Percentiles rank a stretch among this genome's conserved stretches.
phyloP scores from a whole-genome alignment of 305 asterid species.

The Rubia tinctorum region DNA sequence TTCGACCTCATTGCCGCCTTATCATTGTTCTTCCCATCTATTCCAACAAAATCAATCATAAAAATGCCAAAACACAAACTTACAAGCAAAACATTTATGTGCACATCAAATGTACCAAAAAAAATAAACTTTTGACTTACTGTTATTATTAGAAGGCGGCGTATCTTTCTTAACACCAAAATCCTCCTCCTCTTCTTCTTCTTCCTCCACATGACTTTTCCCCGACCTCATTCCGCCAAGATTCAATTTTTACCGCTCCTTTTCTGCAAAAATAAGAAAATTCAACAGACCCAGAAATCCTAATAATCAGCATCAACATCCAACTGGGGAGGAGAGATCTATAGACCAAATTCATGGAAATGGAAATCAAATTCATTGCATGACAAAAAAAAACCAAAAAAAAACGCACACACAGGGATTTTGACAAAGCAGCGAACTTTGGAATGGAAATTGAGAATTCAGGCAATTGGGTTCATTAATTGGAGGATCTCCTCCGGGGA shows the following conservation, averaged over 20 bases:
- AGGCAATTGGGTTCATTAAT: conserved; percentile 3
- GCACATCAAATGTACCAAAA: neutral
- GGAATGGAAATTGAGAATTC: neutral
- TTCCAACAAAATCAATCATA: conserved; percentile 26
- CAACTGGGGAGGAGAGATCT: conserved; percentile 17
- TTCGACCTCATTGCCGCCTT: conserved; percentile 85
- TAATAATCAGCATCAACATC: neutral
- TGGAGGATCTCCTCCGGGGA: conserved; percentile 7
- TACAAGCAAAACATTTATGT: conserved; percentile 7
- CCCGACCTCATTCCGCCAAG: conserved; percentile 31
- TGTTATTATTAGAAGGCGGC: conserved; percentile 43
- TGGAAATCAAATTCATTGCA: neutral
- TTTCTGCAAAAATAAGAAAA: conserved; percentile 19
- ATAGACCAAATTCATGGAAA: neutral
- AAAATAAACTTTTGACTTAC: conserved; percentile 46
- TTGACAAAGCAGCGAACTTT: neutral
- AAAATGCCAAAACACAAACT: conserved; percentile 12
- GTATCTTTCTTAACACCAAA: conserved; percentile 39
- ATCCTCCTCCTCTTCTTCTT: conserved; percentile 67
- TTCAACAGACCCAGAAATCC: conserved; percentile 14
- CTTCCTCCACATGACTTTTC: conserved; percentile 32
- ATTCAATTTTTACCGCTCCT: conserved; percentile 12
- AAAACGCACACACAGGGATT: neutral
- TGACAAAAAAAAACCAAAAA: neutral
- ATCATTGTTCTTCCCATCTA: conserved; percentile 79